A percentile compares a stretch with the other conserved stretches of the same genome.
These are phyloP conservation scores for Penicillium malachiteum DNA, from an alignment of 495 filamentous ascomycete genomes.

Conservation along the genomic window DNA sequence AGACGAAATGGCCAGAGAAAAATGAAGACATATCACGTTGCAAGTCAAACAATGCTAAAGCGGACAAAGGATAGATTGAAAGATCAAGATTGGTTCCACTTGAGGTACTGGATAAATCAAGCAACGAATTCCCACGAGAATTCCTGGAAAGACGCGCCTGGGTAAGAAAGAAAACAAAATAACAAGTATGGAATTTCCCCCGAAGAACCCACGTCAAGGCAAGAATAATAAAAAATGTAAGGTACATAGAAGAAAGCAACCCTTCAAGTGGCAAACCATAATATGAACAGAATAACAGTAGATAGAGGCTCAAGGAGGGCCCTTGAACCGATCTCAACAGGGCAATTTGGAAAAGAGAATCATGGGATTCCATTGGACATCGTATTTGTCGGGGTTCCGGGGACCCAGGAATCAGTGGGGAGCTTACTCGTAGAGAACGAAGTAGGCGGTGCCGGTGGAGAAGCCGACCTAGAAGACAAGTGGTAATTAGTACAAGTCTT, in stretches of 20 bases:
- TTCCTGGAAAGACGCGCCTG: slow-evolving; percentile 2
- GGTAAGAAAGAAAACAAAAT: slow-evolving; percentile 25
- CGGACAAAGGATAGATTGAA: neutral
- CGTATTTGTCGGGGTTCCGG: slow-evolving; percentile 1
- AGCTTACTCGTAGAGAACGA: slow-evolving; percentile 40
- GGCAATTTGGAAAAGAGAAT: slow-evolving; percentile 14
- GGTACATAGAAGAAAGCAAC: slow-evolving; percentile 43
- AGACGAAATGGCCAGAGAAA: neutral
- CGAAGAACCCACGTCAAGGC: slow-evolving; percentile 31
- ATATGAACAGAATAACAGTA: slow-evolving; percentile 29
- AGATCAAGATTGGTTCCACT: slow-evolving; percentile 12
- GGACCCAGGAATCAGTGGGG: slow-evolving; percentile 1
- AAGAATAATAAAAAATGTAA: slow-evolving; percentile 36
- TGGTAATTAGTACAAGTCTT: slow-evolving; percentile 6
- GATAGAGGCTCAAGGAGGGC: slow-evolving; percentile 13
- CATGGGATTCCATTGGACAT: slow-evolving; percentile 10
- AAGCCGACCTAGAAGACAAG: slow-evolving; percentile 39
- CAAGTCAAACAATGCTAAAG: neutral
- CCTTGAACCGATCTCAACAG: neutral
- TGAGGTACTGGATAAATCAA: slow-evolving; percentile 14
- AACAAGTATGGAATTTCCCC: slow-evolving; percentile 31
- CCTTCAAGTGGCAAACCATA: slow-evolving; percentile 27
- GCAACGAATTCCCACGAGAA: slow-evolving; percentile 5
- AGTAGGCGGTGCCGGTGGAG: slow-evolving; percentile 46
- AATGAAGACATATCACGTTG: neutral